Percentiles rank a stretch among this genome's conserved stretches.
phyloP scores from a whole-genome alignment of 345 rosid species.

The Combretum micranthum region DNA sequence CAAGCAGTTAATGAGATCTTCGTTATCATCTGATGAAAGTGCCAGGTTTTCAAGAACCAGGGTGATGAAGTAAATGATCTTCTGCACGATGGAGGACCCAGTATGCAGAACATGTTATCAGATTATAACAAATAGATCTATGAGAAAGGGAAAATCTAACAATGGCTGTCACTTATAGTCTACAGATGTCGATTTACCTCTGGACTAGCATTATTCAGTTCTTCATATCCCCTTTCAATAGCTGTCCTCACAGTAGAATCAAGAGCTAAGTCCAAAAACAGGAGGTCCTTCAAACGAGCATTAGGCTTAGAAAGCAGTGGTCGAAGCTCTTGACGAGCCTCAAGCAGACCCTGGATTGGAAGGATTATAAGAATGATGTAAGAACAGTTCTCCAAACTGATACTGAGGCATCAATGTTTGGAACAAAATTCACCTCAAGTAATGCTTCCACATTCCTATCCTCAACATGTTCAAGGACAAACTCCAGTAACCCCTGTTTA shows the following conservation, averaged over 20 bases:
- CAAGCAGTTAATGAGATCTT: slow-evolving; percentile 84
- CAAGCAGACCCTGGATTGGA: slow-evolving; percentile 71
- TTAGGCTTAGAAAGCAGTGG: slow-evolving; percentile 57
- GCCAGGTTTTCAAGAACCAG: slow-evolving; percentile 90
- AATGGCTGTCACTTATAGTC: not conserved
- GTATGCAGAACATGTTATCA: too few relatives aligned
- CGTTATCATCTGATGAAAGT: slow-evolving; percentile 87
- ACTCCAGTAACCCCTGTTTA: slow-evolving; percentile 78
- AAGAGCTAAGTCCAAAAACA: slow-evolving; percentile 88
- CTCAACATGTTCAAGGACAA: slow-evolving; percentile 73
- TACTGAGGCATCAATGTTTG: not conserved
- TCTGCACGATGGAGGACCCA: slow-evolving; percentile 40
- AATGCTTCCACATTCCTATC: slow-evolving; percentile 82
- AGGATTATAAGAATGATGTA: slow-evolving; percentile 2
- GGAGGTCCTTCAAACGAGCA: slow-evolving; percentile 84
- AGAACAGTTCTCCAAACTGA: slow-evolving; percentile 1
- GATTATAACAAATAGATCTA: too few relatives aligned
- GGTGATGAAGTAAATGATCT: slow-evolving; percentile 68
- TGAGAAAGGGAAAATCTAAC: not conserved
- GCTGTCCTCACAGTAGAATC: slow-evolving; percentile 96
- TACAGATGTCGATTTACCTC: slow-evolving; percentile 45
- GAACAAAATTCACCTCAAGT: slow-evolving; percentile 58
- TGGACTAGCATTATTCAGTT: slow-evolving; percentile 66
- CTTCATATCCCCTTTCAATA: slow-evolving; percentile 89
- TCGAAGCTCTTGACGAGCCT: slow-evolving; percentile 94